A percentile compares a stretch with the other conserved stretches of the same genome.
Conservation (phyloP, 208 protist genomes). For the Sergeia podlipaevii region DNA sequence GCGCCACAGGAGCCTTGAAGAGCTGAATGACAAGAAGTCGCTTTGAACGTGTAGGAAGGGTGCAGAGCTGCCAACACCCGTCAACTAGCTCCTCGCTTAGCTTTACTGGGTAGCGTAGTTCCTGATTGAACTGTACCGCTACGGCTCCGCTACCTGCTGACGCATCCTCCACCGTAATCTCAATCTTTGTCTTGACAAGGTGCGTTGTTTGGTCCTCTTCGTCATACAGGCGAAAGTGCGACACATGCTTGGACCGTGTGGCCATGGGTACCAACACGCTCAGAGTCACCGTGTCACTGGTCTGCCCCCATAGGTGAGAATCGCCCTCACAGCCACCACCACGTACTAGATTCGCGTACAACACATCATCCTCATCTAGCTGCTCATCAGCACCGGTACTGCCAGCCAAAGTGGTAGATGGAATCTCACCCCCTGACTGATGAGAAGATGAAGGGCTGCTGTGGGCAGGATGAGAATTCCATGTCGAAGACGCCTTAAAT, state of each 20-base stretch:
- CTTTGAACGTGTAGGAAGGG: slow-evolving; percentile 25
- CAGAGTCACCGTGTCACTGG: slow-evolving; percentile 51
- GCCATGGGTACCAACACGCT: slow-evolving; percentile 59
- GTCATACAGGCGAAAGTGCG: slow-evolving; percentile 26
- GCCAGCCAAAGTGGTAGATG: background rate
- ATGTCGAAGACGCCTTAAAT: slow-evolving; percentile 18
- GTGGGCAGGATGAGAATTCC: background rate
- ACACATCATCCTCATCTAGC: slow-evolving; percentile 56
- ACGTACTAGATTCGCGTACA: slow-evolving; percentile 44
- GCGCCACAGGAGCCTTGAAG: slow-evolving; percentile 55
- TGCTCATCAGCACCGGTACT: background rate
- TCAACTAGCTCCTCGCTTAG: slow-evolving; percentile 52
- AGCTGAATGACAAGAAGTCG: slow-evolving; percentile 66
- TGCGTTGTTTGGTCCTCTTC: too few relatives aligned
- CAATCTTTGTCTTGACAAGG: too few relatives aligned
- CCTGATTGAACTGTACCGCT: slow-evolving; percentile 5
- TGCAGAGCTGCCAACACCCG: slow-evolving; percentile 76
- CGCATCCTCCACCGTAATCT: background rate
- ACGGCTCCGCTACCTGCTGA: background rate
- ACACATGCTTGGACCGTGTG: slow-evolving; percentile 35
- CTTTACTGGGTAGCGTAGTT: slow-evolving; percentile 66
- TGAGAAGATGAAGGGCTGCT: background rate
- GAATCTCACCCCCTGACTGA: background rate
- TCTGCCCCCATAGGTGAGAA: slow-evolving; percentile 72
- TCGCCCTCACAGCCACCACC: slow-evolving; percentile 60